phyloP scores from a whole-genome alignment of 768 basidiomycete species.

The Asterophora lycoperdoides region DNA sequence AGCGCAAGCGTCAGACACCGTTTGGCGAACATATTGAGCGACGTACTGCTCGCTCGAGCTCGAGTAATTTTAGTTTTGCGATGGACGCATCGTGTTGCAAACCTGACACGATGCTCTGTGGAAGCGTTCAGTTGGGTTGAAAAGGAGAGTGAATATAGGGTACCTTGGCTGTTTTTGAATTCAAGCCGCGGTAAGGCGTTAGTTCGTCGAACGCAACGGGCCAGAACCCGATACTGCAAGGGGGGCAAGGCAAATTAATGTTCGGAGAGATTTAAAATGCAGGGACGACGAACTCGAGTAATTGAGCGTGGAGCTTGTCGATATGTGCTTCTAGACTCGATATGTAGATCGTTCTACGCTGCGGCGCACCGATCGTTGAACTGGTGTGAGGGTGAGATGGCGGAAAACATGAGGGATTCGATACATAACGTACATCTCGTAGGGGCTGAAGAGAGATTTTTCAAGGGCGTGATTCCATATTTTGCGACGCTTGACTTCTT shows the following conservation, averaged over 20 bases:
- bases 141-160: not conserved
- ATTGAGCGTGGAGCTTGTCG: slow-evolving; percentile 58
- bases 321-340: slow-evolving; percentile 72
- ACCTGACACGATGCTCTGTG: slow-evolving; percentile 69
- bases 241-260: not conserved
- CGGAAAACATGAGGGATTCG: not conserved
- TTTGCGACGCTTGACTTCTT: slow-evolving; percentile 61
- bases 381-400: slow-evolving; percentile 28
- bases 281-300: slow-evolving; percentile 36
- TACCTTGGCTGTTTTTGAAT: slow-evolving; percentile 75
- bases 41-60: slow-evolving; percentile 65
- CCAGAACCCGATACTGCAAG: slow-evolving; percentile 40
- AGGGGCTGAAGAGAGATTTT: slow-evolving; percentile 61
- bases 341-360: slow-evolving; percentile 66
- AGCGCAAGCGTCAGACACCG: not conserved
- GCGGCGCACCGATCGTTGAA: slow-evolving; percentile 61
- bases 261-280: not conserved
- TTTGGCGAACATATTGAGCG: not conserved
- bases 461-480: slow-evolving; percentile 79
- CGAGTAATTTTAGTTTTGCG: slow-evolving; percentile 58
- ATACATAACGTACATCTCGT: slow-evolving; percentile 59
- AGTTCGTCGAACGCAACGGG: slow-evolving; percentile 55
- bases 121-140: not conserved
- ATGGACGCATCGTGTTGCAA: slow-evolving; percentile 62
- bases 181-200: slow-evolving; percentile 64